Percentiles rank a stretch among this genome's conserved stretches.
These are phyloP conservation scores for Agapanthus africanus DNA, from an alignment of 106 monocot genomes.

Conservation along the genomic window DNA sequence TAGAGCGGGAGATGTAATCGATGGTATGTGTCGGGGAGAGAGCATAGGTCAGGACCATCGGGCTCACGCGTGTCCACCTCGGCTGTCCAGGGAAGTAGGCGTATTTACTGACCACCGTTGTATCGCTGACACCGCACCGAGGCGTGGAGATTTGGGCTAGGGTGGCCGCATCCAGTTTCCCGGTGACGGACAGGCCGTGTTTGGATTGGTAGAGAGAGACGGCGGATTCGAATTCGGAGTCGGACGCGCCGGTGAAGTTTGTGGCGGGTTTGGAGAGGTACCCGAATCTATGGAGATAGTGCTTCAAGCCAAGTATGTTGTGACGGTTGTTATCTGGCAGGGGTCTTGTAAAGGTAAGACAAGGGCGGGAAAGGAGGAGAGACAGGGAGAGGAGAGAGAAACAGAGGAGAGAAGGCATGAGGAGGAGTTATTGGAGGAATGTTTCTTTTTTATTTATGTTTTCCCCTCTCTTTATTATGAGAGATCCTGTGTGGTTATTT, in stretches of 20 bases:
- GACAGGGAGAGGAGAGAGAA: slow-evolving; percentile 4
- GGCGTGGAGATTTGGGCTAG: slow-evolving; percentile 36
- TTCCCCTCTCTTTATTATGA: too few relatives aligned
- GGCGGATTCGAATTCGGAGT: slow-evolving; percentile 39
- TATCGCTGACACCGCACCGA: slow-evolving; percentile 61
- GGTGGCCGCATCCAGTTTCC: slow-evolving; percentile 45
- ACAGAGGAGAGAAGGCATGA: slow-evolving; percentile 14
- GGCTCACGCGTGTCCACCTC: slow-evolving; percentile 34
- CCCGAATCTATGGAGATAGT: slow-evolving; percentile 55
- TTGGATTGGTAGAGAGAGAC: slow-evolving; percentile 42
- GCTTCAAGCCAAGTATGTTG: slow-evolving; percentile 36
- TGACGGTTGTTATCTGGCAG: background rate
- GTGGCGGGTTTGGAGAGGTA: too few relatives aligned
- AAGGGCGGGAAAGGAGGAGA: background rate
- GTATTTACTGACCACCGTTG: slow-evolving; percentile 17
- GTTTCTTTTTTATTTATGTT: too few relatives aligned
- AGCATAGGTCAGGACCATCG: slow-evolving; percentile 58
- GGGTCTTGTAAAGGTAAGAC: too few relatives aligned
- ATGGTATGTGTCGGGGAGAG: slow-evolving; percentile 35
- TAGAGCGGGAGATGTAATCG: slow-evolving; percentile 28
- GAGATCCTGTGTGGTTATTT: background rate
- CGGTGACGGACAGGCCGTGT: slow-evolving; percentile 39
- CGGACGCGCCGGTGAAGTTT: slow-evolving; percentile 17
- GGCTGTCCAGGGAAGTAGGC: slow-evolving; percentile 68
- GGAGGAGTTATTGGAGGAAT: background rate